Percentiles rank a stretch among this genome's conserved stretches.
phyloP scores from a whole-genome alignment of 2,329 filamentous ascomycete species.

The Clonostachys rhizophaga region DNA sequence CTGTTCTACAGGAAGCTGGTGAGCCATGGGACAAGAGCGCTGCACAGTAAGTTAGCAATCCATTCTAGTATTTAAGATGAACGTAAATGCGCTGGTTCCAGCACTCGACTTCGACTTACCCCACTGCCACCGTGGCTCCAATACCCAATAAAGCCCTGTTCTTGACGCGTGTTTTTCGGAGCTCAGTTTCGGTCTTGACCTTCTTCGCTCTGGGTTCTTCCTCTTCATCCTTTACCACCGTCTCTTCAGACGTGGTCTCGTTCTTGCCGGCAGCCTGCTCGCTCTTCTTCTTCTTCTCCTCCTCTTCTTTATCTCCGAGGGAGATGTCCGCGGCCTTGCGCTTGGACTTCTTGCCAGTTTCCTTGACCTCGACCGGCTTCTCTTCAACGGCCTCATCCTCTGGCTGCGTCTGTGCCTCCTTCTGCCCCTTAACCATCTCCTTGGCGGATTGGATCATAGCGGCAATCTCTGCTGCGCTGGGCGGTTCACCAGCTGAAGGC shows the following conservation, averaged over 20 bases:
- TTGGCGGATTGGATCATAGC: slow-evolving; percentile 83
- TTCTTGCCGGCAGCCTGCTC: slow-evolving; percentile 65
- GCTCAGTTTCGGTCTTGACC: slow-evolving; percentile 72
- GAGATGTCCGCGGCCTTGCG: slow-evolving; percentile 64
- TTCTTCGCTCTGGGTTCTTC: slow-evolving; percentile 63
- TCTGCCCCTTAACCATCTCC: slow-evolving; percentile 70
- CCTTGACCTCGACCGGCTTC: slow-evolving; percentile 15
- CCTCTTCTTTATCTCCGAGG: slow-evolving; percentile 31
- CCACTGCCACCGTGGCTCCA: slow-evolving; percentile 80
- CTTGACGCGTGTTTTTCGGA: slow-evolving; percentile 82
- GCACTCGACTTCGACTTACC: slow-evolving; percentile 58
- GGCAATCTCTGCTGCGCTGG: slow-evolving; percentile 71
- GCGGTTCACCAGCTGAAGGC: slow-evolving; percentile 54
- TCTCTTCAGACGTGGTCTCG: slow-evolving; percentile 32
- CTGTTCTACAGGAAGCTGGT: slow-evolving; percentile 5
- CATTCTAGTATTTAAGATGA: neutral
- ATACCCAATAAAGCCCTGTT: slow-evolving; percentile 82
- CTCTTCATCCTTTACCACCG: slow-evolving; percentile 19
- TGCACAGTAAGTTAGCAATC: neutral
- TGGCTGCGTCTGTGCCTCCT: slow-evolving; percentile 30
- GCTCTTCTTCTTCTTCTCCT: slow-evolving; percentile 49
- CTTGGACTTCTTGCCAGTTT: slow-evolving; percentile 44
- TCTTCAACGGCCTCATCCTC: slow-evolving; percentile 27
- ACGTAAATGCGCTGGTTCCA: neutral
- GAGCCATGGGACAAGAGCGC: slow-evolving; percentile 6